A percentile compares a stretch with the other conserved stretches of the same genome.
Conservation (phyloP, 2,329 filamentous ascomycete species). For the Alternaria angustiovoidea region DNA sequence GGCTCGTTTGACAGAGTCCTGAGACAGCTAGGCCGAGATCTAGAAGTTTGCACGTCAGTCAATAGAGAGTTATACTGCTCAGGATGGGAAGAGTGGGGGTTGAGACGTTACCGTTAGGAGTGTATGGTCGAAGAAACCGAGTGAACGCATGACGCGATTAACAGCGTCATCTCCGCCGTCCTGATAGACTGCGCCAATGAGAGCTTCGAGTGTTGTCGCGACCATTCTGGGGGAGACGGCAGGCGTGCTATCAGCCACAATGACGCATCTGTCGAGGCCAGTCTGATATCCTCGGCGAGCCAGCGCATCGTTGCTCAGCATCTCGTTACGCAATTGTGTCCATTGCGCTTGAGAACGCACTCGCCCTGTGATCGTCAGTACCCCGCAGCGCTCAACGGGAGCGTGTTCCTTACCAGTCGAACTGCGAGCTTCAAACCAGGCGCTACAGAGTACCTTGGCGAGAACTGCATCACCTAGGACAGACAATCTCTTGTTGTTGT, state of each 20-base stretch:
- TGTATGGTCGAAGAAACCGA: conserved; percentile 15
- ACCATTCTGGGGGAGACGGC: conserved; percentile 25
- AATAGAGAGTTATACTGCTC: background rate
- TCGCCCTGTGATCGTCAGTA: conserved; percentile 1
- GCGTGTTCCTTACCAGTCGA: conserved; percentile 4
- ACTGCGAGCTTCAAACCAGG: conserved; percentile 19
- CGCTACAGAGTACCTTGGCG: conserved; percentile 11
- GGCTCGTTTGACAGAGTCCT: background rate
- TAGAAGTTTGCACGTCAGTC: conserved; percentile 12
- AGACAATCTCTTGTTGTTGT: conserved; percentile 22
- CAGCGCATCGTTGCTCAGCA: conserved; percentile 9
- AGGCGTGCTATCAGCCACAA: conserved; percentile 3
- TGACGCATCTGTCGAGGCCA: conserved; percentile 12
- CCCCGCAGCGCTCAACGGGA: background rate
- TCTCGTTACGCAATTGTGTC: conserved; percentile 11
- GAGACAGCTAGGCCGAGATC: background rate
- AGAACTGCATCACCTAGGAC: conserved; percentile 21
- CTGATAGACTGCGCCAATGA: conserved; percentile 46
- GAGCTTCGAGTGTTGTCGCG: conserved; percentile 43
- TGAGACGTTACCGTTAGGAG: conserved; percentile 13
- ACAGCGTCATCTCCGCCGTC: conserved; percentile 33
- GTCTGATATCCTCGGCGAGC: background rate
- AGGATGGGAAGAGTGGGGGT: background rate
- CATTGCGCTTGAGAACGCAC: conserved; percentile 4
- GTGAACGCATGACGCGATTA: conserved; percentile 8